Evolutionary conservation across 306 rosid genomes (phyloP).

Genomic region (Coriaria nepalensis): DNA sequence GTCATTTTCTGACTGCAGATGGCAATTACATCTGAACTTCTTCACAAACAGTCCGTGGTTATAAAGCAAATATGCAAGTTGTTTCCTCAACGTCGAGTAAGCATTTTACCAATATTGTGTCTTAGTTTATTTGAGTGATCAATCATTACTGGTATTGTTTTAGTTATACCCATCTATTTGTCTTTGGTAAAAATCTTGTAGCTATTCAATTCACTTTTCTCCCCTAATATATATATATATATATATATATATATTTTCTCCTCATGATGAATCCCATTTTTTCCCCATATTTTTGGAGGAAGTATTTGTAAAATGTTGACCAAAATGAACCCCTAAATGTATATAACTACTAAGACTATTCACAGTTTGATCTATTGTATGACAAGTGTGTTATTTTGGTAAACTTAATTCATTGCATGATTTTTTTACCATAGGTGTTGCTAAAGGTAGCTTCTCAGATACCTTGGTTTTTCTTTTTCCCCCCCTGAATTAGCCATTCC

Average conservation of each 20-base stretch:
- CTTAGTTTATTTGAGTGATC: constrained; percentile 9
- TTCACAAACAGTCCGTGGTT: constrained; percentile 80
- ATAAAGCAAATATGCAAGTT: constrained; percentile 86
- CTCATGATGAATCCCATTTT: too few species aligned
- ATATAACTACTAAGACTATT: too few species aligned
- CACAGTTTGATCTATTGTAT: too few species aligned
- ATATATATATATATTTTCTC: too few species aligned
- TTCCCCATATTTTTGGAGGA: too few species aligned
- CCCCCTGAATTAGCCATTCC: too few species aligned
- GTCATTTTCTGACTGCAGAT: constrained; percentile 34
- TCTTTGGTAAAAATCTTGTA: not conserved
- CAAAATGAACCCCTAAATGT: too few species aligned
- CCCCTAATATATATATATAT: too few species aligned
- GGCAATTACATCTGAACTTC: constrained; percentile 90
- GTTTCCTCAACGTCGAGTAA: constrained; percentile 89
- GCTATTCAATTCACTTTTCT: too few species aligned
- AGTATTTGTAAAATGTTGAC: too few species aligned
- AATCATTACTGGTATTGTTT: not conserved
- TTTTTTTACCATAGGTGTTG: constrained; percentile 5
- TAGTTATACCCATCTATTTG: not conserved
- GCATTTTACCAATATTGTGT: constrained; percentile 8
- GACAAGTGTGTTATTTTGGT: too few species aligned
- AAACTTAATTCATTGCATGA: not conserved
- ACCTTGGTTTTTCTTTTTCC: not conserved
- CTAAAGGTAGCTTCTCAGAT: not conserved